phyloP scores from a whole-genome alignment of 345 rosid genomes.

The Citrus australasica region DNA sequence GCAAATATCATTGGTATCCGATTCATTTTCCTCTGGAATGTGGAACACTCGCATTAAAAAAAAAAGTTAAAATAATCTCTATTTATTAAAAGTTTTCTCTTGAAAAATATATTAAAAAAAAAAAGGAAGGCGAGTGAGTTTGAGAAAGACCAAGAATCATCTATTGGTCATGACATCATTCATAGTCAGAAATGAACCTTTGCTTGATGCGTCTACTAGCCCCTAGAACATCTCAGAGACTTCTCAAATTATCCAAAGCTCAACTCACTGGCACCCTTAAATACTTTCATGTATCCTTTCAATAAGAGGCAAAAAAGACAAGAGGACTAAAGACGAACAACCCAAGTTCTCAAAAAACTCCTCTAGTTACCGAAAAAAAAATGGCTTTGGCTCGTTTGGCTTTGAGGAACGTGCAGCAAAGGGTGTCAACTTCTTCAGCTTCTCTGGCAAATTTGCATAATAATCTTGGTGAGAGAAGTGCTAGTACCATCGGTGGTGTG shows the following conservation, averaged over 20 bases:
- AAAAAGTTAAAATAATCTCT: neutral
- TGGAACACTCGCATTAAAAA: neutral
- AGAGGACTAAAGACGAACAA: neutral
- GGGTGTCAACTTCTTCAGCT: conserved; percentile 27
- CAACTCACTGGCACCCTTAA: conserved; percentile 7
- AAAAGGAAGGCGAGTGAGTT: neutral
- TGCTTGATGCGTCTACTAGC: neutral
- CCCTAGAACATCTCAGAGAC: conserved; percentile 45
- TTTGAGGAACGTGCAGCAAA: conserved; percentile 46
- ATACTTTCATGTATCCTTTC: neutral
- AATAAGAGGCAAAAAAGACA: neutral
- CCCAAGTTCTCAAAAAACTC: neutral
- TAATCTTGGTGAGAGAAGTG: neutral
- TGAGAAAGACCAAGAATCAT: conserved; percentile 26
- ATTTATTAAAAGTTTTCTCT: neutral
- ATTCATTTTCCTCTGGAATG: conserved; percentile 2
- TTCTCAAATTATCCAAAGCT: conserved; percentile 32
- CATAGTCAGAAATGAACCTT: neutral
- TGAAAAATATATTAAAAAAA: too few relatives aligned
- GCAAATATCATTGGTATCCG: neutral
- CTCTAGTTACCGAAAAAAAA: neutral
- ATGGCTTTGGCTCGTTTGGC: conserved; percentile 73
- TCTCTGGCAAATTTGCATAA: neutral
- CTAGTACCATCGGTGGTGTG: conserved; percentile 6
- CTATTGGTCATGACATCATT: neutral